phyloP scores from a whole-genome alignment of 2,329 filamentous ascomycete species.

The Drechslera avenae region DNA sequence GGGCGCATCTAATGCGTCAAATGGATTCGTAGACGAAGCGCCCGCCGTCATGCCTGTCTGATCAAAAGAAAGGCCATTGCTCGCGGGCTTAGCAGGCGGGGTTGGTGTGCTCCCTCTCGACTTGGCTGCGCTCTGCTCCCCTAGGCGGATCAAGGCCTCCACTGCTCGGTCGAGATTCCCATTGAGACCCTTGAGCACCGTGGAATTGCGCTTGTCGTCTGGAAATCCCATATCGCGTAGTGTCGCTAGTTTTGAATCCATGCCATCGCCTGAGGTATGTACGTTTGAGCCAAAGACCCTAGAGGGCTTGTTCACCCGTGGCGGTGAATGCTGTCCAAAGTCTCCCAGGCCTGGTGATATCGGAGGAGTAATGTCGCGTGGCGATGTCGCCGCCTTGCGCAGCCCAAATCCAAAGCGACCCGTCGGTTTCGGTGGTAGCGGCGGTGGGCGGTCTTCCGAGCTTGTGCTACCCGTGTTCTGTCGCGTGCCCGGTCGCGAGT shows the following conservation, averaged over 20 bases:
- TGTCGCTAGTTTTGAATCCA: slow-evolving; percentile 76
- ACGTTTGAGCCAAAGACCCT: slow-evolving; percentile 71
- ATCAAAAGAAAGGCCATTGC: slow-evolving; percentile 53
- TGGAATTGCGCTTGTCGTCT: slow-evolving; percentile 79
- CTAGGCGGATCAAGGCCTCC: slow-evolving; percentile 81
- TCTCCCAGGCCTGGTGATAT: slow-evolving; percentile 39
- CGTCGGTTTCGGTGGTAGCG: slow-evolving; percentile 64
- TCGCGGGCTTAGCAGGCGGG: slow-evolving; percentile 55
- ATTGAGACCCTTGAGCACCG: slow-evolving; percentile 79
- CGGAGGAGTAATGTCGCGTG: slow-evolving; percentile 59
- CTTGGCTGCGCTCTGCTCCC: slow-evolving; percentile 59
- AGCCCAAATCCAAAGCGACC: slow-evolving; percentile 68
- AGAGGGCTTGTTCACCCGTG: slow-evolving; percentile 67
- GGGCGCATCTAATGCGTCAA: slow-evolving; percentile 52
- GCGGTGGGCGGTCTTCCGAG: slow-evolving; percentile 62
- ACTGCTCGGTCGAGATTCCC: slow-evolving; percentile 86
- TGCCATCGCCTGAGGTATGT: slow-evolving; percentile 59
- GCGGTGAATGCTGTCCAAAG: slow-evolving; percentile 46
- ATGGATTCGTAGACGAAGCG: slow-evolving; percentile 48
- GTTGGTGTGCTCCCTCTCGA: slow-evolving; percentile 55
- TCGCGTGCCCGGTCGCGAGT: slow-evolving; percentile 51
- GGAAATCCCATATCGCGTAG: slow-evolving; percentile 90
- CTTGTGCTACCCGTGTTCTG: slow-evolving; percentile 63
- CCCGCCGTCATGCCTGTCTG: slow-evolving; percentile 41
- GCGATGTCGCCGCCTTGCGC: slow-evolving; percentile 73